A percentile compares a stretch with the other conserved stretches of the same genome.
phyloP scores from a whole-genome alignment of 108 stramenopile genomes.

The Skeletonema potamos region DNA sequence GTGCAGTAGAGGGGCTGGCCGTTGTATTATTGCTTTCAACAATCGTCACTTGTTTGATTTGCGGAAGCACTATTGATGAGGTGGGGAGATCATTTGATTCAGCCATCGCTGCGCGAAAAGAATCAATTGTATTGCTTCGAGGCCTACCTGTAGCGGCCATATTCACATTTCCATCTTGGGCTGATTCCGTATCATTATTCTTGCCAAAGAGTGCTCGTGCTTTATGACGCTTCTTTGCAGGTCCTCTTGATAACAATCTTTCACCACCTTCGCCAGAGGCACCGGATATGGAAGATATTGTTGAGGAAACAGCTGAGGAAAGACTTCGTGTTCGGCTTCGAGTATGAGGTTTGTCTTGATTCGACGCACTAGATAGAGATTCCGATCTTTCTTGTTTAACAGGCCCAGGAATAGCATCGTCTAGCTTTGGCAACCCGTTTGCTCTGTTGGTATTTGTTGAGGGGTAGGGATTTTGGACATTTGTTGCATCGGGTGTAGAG shows the following conservation, averaged over 20 bases:
- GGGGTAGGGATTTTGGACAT: background rate
- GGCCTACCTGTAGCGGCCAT: slow-evolving; percentile 3
- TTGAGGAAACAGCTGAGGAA: slow-evolving; percentile 29
- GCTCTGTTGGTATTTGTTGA: background rate
- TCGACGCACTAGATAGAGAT: background rate
- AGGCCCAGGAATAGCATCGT: background rate
- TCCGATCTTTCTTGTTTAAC: background rate
- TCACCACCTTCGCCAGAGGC: slow-evolving; percentile 19
- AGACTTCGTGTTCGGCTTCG: slow-evolving; percentile 35
- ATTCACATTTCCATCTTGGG: background rate
- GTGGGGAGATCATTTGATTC: slow-evolving; percentile 13
- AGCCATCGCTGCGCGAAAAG: slow-evolving; percentile 46
- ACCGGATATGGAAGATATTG: slow-evolving; percentile 4
- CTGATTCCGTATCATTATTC: background rate
- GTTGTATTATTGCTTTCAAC: background rate
- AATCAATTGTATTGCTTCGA: slow-evolving; percentile 44
- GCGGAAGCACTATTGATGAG: slow-evolving; percentile 16
- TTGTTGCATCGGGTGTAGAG: background rate
- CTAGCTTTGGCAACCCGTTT: background rate
- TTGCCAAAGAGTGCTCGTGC: slow-evolving; percentile 9
- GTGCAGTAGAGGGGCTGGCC: background rate
- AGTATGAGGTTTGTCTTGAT: slow-evolving; percentile 2
- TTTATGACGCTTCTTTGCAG: slow-evolving; percentile 36
- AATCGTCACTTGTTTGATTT: slow-evolving; percentile 5
- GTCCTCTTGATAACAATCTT: slow-evolving; percentile 22